These are phyloP conservation scores for Edaphochlamys debaryana DNA, from an alignment of 139 green algal genomes.

Conservation along the genomic window DNA sequence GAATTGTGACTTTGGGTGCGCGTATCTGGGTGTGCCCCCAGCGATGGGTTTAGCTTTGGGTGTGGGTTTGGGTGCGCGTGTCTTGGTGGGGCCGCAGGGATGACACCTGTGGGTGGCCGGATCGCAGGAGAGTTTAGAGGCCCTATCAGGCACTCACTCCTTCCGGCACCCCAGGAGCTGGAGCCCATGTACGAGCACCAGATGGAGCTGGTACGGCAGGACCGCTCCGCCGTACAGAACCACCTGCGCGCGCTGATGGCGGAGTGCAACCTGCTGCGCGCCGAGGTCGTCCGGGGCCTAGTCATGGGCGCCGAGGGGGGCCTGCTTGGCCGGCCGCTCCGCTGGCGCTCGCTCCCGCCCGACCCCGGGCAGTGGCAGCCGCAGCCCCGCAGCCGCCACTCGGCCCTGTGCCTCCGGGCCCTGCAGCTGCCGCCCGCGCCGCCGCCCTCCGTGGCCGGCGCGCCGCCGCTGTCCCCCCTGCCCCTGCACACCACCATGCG, in stretches of 20 bases:
- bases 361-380: constrained; percentile 9
- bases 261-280: constrained; percentile 17
- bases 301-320: constrained; percentile 23
- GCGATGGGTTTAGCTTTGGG: background rate
- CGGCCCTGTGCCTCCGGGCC: constrained; percentile 24
- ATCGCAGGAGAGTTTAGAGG: too few species aligned
- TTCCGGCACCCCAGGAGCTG: constrained; percentile 16
- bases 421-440: constrained; percentile 23
- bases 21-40: background rate
- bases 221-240: constrained; percentile 18
- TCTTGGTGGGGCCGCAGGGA: too few species aligned
- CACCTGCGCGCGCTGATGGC: constrained; percentile 13
- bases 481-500: constrained; percentile 16
- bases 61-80: too few species aligned
- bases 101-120: too few species aligned
- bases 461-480: background rate
- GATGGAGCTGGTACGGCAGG: constrained; percentile 42
- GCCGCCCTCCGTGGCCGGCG: background rate
- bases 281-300: constrained; percentile 28
- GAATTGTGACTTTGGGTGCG: background rate
- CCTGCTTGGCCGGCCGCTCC: constrained; percentile 38
- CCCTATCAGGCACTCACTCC: too few species aligned
- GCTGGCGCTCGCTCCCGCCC: constrained; percentile 40
- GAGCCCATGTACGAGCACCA: constrained; percentile 40
- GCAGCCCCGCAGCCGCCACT: constrained; percentile 45